These are phyloP conservation scores for Hordeum marinum DNA, from an alignment of 176 grass and related monocot genomes.

Conservation along the genomic window DNA sequence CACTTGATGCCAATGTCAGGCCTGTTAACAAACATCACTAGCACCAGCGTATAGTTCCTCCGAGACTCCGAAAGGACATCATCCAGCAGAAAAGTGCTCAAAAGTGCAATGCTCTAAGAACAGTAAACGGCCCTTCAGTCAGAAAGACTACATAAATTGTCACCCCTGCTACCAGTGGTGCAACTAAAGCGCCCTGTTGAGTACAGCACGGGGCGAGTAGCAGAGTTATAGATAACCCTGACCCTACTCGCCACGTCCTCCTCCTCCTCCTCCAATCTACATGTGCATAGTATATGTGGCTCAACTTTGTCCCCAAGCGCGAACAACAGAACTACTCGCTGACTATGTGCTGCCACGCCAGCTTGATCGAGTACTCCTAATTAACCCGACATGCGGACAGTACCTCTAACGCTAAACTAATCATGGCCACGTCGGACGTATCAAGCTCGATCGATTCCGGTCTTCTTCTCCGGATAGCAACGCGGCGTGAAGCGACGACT, in stretches of 20 bases:
- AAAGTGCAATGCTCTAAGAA: background rate
- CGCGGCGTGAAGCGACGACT: background rate
- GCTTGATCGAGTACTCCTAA: background rate
- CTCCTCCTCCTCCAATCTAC: background rate
- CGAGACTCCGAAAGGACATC: background rate
- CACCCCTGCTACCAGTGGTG: background rate
- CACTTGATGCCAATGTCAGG: background rate
- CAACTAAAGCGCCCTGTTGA: background rate
- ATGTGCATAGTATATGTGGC: background rate
- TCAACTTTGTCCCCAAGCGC: background rate
- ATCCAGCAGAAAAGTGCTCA: background rate
- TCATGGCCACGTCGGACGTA: constrained; percentile 29
- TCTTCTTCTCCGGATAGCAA: background rate
- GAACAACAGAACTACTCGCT: background rate
- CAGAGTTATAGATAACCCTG: background rate
- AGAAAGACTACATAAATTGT: background rate
- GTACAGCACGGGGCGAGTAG: background rate
- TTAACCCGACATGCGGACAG: background rate
- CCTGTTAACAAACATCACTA: background rate
- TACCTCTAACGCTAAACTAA: background rate
- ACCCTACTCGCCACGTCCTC: constrained; percentile 32
- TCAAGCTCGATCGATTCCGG: background rate
- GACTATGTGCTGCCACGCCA: background rate
- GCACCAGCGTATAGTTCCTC: background rate
- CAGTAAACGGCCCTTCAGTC: background rate